Conservation (phyloP, 768 basidiomycete species). For the Pleurotus tuber-regium region DNA sequence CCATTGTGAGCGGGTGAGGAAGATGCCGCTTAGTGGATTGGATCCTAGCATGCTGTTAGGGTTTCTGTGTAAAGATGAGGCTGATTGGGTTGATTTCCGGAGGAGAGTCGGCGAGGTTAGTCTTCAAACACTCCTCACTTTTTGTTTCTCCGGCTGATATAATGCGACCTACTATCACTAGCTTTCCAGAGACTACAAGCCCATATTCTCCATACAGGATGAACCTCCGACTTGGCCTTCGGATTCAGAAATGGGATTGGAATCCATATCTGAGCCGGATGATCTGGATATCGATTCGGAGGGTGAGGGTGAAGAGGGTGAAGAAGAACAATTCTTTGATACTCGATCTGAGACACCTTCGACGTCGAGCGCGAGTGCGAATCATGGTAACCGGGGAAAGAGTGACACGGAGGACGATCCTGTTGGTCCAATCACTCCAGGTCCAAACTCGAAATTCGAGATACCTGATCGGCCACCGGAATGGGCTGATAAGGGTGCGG, state of each 20-base stretch:
- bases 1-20: constrained; percentile 94
- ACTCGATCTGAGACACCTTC: constrained; percentile 40
- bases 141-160: constrained; percentile 8
- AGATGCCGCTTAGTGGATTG: constrained; percentile 87
- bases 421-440: constrained; percentile 68
- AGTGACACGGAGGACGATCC: constrained; percentile 73
- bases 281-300: constrained; percentile 50
- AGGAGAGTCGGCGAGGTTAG: constrained; percentile 70
- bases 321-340: constrained; percentile 53
- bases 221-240: constrained; percentile 84
- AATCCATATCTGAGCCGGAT: constrained; percentile 80
- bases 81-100: constrained; percentile 83
- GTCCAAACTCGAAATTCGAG: constrained; percentile 43
- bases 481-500: constrained; percentile 21
- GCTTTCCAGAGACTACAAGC: constrained; percentile 43
- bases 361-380: constrained; percentile 36
- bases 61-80: constrained; percentile 80
- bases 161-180: constrained; percentile 21
- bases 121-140: too few relatives aligned
- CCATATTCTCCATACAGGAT: constrained; percentile 85
- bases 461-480: constrained; percentile 25
- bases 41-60: constrained; percentile 98
- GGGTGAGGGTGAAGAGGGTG: constrained; percentile 33
- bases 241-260: constrained; percentile 75
- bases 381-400: constrained; percentile 29